Percentiles rank a stretch among this genome's conserved stretches.
Conservation (phyloP, 805 yeast species). For the Teunomyces cretensis region DNA sequence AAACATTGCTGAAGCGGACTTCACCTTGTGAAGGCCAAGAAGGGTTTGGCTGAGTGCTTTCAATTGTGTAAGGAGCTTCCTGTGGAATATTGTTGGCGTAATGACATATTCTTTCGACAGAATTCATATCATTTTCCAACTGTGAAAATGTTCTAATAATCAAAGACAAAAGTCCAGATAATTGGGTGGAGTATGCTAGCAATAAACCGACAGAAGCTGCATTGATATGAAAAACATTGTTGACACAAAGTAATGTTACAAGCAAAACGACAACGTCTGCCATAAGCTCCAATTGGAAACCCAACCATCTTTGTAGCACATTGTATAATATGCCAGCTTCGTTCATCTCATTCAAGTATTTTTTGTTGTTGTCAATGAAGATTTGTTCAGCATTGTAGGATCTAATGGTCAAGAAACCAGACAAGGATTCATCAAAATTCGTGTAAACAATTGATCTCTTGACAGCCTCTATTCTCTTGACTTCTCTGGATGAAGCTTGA, state of each 20-base stretch:
- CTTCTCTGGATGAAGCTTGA: constrained; percentile 70
- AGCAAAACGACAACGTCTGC: constrained; percentile 53
- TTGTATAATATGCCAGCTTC: constrained; percentile 62
- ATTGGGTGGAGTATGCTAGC: constrained; percentile 55
- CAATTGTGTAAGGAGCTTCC: constrained; percentile 60
- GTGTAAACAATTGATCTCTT: constrained; percentile 69
- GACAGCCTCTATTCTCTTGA: constrained; percentile 72
- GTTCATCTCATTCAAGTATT: constrained; percentile 57
- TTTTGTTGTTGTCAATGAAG: constrained; percentile 49
- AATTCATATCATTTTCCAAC: constrained; percentile 73
- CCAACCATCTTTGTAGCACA: constrained; percentile 73
- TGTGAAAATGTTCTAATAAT: constrained; percentile 64
- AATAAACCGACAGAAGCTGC: constrained; percentile 69
- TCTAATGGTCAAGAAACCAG: constrained; percentile 64
- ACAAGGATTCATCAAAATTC: constrained; percentile 66
- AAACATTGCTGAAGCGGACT: constrained; percentile 9
- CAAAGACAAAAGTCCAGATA: constrained; percentile 56
- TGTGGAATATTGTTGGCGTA: constrained; percentile 61
- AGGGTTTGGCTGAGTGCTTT: constrained; percentile 42
- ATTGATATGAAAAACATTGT: constrained; percentile 52
- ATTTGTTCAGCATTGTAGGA: constrained; percentile 49
- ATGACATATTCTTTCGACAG: constrained; percentile 68
- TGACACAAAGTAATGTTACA: constrained; percentile 57
- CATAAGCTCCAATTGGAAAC: constrained; percentile 55
- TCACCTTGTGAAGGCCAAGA: constrained; percentile 47